phyloP scores from a whole-genome alignment of 75 land plant species.

The Ceratopteris richardii region DNA sequence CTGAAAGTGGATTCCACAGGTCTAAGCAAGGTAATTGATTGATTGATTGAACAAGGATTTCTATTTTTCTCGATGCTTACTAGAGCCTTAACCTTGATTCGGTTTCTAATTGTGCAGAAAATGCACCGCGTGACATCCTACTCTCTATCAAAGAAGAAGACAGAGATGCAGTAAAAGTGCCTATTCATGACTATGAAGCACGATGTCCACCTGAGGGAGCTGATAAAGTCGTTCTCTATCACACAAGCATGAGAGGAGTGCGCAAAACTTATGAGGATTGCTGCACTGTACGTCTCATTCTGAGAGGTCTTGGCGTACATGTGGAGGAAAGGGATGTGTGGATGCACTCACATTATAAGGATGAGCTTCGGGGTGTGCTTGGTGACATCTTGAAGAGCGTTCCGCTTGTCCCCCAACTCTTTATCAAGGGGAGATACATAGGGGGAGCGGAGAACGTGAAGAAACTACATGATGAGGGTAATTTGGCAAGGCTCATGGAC shows the following conservation, averaged over 20 bases:
- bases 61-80: too few relatives aligned
- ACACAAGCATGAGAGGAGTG: conserved; percentile 51
- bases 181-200: conserved; percentile 14
- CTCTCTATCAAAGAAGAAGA: too few relatives aligned
- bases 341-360: conserved; percentile 43
- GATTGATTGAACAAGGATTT: too few relatives aligned
- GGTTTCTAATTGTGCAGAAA: too few relatives aligned
- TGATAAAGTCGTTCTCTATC: conserved; percentile 40
- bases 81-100: too few relatives aligned
- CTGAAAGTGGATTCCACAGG: too few relatives aligned
- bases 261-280: conserved; percentile 61
- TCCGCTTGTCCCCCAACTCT: conserved; percentile 40
- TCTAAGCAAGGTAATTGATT: too few relatives aligned
- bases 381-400: conserved; percentile 31
- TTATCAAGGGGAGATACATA: conserved; percentile 53
- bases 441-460: conserved; percentile 67
- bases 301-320: conserved; percentile 35
- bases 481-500: conserved; percentile 40
- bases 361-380: conserved; percentile 36
- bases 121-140: too few relatives aligned
- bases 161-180: too few relatives aligned
- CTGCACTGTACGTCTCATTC: conserved; percentile 30
- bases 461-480: conserved; percentile 49
- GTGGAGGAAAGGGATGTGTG: conserved; percentile 64
- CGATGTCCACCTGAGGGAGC: conserved; percentile 17